A percentile compares a stretch with the other conserved stretches of the same genome.
Evolutionary conservation across 1,139 yeast genomes (phyloP).

Genomic region (Taphrina populina): DNA sequence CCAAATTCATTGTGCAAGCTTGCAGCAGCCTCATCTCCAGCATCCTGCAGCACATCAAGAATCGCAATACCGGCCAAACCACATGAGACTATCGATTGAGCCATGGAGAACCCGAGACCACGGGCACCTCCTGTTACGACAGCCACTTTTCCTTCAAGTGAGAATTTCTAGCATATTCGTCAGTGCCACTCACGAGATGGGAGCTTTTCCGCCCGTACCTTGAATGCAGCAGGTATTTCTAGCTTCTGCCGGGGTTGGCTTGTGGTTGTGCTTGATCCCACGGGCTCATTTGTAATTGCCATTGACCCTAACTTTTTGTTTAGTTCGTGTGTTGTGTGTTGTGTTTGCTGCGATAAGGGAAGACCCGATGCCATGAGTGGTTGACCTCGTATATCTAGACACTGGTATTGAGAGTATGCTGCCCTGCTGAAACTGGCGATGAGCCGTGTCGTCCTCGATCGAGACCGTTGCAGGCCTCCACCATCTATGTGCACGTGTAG

Average conservation of each 20-base stretch:
- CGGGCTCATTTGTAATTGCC: slow-evolving; percentile 8
- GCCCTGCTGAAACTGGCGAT: background rate
- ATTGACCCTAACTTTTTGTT: slow-evolving; percentile 11
- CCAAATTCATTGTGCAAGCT: slow-evolving; percentile 28
- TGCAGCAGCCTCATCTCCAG: slow-evolving; percentile 32
- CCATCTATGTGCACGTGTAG: too few species aligned
- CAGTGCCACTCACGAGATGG: background rate
- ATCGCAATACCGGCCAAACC: slow-evolving; percentile 66
- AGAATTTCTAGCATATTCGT: slow-evolving; percentile 42
- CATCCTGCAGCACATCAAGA: slow-evolving; percentile 31
- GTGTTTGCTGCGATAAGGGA: background rate
- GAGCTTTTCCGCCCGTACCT: background rate
- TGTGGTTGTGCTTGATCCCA: too few species aligned
- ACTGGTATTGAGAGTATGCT: background rate
- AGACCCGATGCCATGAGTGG: background rate
- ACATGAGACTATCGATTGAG: slow-evolving; percentile 82
- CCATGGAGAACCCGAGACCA: slow-evolving; percentile 83
- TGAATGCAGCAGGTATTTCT: slow-evolving; percentile 29
- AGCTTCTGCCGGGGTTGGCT: too few species aligned
- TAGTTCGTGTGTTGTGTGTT: background rate
- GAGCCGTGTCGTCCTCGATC: too few species aligned
- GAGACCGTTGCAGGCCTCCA: too few species aligned
- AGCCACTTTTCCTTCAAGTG: slow-evolving; percentile 77
- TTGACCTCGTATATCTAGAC: too few species aligned
- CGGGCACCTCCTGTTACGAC: slow-evolving; percentile 85